Percentiles rank a stretch among this genome's conserved stretches.
phyloP scores from a whole-genome alignment of 2,329 filamentous ascomycete genomes.

The Acephala macrosclerotiorum region DNA sequence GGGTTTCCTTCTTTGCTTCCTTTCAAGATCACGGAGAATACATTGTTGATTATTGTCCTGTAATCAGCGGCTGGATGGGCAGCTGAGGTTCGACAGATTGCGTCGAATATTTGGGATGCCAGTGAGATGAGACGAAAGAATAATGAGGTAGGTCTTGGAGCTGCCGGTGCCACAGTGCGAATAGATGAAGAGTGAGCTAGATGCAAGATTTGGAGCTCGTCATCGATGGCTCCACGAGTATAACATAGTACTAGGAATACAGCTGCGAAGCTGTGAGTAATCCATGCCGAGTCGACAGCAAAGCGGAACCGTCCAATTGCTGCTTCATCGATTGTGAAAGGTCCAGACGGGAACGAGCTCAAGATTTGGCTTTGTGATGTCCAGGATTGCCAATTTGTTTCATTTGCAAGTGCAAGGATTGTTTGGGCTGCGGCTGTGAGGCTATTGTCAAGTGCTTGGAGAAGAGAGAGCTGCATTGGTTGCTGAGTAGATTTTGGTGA shows the following conservation, averaged over 20 bases:
- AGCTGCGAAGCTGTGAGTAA: conserved; percentile 1
- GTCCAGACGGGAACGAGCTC: neutral
- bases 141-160: neutral
- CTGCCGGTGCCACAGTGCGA: neutral
- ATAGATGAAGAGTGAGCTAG: neutral
- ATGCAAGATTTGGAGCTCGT: neutral
- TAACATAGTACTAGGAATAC: neutral
- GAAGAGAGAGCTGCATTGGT: neutral
- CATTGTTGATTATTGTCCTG: neutral
- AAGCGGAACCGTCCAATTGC: conserved; percentile 2
- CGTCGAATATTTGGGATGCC: neutral
- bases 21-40: conserved; percentile 2
- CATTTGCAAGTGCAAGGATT: neutral
- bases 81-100: neutral
- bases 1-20: neutral
- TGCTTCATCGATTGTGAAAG: conserved; percentile 5
- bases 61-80: conserved; percentile 3
- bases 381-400: neutral
- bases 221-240: neutral
- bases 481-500: conserved; percentile 7
- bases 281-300: conserved; percentile 3
- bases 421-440: conserved; percentile 1
- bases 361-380: neutral
- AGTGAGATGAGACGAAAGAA: conserved; percentile 4
- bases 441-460: conserved; percentile 1